These are phyloP conservation scores for Angophora floribunda DNA, from an alignment of 345 rosid species.

Conservation along the genomic window DNA sequence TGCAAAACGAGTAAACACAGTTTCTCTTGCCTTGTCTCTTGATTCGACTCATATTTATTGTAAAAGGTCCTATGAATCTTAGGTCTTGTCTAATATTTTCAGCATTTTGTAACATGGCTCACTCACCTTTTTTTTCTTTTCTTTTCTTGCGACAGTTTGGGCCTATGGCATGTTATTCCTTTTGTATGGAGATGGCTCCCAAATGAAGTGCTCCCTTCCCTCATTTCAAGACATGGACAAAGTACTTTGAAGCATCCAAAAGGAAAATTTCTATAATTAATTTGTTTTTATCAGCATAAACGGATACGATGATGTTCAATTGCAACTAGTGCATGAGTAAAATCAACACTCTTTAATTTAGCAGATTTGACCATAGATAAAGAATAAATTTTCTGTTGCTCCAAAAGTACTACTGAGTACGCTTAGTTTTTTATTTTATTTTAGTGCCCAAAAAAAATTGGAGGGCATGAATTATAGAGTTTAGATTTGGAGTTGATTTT, in stretches of 20 bases:
- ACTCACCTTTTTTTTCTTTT: neutral
- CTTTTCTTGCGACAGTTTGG: neutral
- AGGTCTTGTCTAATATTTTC: neutral
- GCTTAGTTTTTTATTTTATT: neutral
- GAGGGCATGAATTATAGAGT: neutral
- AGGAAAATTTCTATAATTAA: neutral
- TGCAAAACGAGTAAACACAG: neutral
- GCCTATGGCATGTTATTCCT: neutral
- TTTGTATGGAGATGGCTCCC: constrained; percentile 2
- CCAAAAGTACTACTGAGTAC: neutral
- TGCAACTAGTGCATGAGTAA: neutral
- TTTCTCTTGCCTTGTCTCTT: neutral
- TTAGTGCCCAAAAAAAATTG: neutral
- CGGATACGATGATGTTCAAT: neutral
- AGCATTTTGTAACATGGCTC: neutral
- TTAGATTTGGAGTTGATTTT: neutral
- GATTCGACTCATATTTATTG: neutral
- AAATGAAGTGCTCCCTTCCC: neutral
- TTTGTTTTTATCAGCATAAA: neutral
- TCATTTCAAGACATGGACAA: constrained; percentile 3
- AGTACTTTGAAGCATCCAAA: neutral
- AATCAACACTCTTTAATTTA: neutral
- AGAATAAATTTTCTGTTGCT: neutral
- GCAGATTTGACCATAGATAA: neutral
- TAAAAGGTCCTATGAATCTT: neutral